phyloP scores from a whole-genome alignment of 2,329 filamentous ascomycete genomes.

The Fusarium devonianum region DNA sequence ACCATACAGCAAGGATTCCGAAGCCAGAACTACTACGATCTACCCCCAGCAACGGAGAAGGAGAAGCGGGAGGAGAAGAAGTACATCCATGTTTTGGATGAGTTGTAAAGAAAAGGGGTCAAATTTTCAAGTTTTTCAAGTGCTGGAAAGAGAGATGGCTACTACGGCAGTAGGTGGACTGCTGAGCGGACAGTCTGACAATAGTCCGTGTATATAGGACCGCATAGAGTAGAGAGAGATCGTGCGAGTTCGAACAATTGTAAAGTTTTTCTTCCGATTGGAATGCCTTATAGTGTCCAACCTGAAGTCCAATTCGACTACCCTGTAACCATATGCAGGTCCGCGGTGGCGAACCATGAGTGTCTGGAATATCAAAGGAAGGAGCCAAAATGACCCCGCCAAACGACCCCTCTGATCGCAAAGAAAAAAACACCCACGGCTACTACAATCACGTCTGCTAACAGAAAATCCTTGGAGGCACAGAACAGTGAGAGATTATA shows the following conservation, averaged over 20 bases:
- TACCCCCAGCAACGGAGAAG: constrained; percentile 92
- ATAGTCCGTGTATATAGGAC: constrained; percentile 44
- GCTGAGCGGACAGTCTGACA: constrained; percentile 32
- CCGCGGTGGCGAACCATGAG: neutral
- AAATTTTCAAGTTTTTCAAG: constrained; percentile 19
- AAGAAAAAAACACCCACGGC: constrained; percentile 12
- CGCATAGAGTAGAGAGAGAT: constrained; percentile 42
- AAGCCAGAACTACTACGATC: constrained; percentile 86
- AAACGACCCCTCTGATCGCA: constrained; percentile 13
- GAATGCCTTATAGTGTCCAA: constrained; percentile 4
- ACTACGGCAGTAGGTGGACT: constrained; percentile 5
- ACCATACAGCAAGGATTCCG: constrained; percentile 81
- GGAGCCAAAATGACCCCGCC: constrained; percentile 24
- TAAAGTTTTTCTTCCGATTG: constrained; percentile 41
- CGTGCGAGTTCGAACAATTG: constrained; percentile 43
- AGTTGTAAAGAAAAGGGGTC: constrained; percentile 66
- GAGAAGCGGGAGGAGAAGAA: constrained; percentile 96
- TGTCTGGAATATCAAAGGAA: constrained; percentile 11
- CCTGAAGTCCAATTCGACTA: constrained; percentile 5
- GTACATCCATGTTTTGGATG: constrained; percentile 92
- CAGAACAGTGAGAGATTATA: constrained; percentile 1
- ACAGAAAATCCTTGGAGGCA: neutral
- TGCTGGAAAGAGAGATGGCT: constrained; percentile 25
- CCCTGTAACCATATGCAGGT: constrained; percentile 22
- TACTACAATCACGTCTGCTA: constrained; percentile 2